A percentile compares a stretch with the other conserved stretches of the same genome.
phyloP scores from a whole-genome alignment of 768 basidiomycete genomes.

The Lentinula edodes region DNA sequence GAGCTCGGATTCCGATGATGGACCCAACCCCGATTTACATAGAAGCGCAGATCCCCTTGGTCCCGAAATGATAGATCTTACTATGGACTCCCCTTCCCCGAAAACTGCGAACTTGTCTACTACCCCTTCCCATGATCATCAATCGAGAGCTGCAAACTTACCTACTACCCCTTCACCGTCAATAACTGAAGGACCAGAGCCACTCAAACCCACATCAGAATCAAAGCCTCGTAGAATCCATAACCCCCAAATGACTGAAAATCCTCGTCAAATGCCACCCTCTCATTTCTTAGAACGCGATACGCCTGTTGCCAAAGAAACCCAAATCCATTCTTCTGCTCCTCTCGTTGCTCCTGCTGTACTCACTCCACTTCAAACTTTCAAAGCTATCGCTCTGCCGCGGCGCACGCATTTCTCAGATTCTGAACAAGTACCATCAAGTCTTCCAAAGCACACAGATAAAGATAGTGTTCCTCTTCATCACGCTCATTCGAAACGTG shows the following conservation, averaged over 20 bases:
- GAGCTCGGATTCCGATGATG: neutral
- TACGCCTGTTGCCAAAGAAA: neutral
- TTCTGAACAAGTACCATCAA: neutral
- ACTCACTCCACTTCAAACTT: neutral
- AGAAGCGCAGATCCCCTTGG: neutral
- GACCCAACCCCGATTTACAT: neutral
- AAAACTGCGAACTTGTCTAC: neutral
- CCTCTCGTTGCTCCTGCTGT: neutral
- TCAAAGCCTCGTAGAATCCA: neutral
- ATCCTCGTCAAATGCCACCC: neutral
- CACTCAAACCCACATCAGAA: neutral
- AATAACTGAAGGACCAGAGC: neutral
- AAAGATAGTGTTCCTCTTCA: neutral
- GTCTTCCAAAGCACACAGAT: neutral
- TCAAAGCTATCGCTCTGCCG: neutral
- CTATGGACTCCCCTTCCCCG: neutral
- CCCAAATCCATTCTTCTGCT: neutral
- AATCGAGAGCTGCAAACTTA: neutral
- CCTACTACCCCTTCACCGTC: neutral
- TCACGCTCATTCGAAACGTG: neutral
- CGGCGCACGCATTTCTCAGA: neutral
- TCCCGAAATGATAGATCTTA: neutral
- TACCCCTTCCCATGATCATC: neutral
- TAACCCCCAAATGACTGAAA: neutral
- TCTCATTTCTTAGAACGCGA: too few species aligned